Base-by-base conservation (phyloP, 2,329 filamentous ascomycete species). In the Fusarium albosuccineum region DNA sequence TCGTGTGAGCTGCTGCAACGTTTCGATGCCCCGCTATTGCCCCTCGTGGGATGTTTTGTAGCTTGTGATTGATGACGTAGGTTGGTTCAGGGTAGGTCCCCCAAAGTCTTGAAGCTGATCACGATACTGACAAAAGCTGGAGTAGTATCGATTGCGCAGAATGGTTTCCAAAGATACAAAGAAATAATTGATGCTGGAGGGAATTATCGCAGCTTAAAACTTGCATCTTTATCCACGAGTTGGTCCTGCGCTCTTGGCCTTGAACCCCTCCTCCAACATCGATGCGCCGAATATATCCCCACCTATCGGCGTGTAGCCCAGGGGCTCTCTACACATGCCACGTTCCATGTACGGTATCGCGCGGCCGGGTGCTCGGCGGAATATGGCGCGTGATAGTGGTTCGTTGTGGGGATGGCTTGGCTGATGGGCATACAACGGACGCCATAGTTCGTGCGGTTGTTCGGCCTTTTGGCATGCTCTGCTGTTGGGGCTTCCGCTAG, bases 11-110 rank as follows among this genome's bases (percentile, higher is more conserved):
- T 49, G 68, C 68, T 72, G 61, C 56, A 69, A 67, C 60, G 67
- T 69, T 66, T 42, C 60, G 49, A 60, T 70, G 68, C 70, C 70
- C 70, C 70, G 68, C 70, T 68, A 52, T 68, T 65, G 57, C 60
- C 68, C 70, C 66, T 70, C 57, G 60, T 44, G 37, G 50, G 57
- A 65, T 70, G 52, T 41, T 65, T 36, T 36, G 33, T 46, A 55
- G 49, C 54, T 64, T 60, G 37, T 54, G 55, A 57, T 42, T 57
- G 59, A 65, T 70, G 70, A 67, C 67, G 65, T 64, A 69, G 62
- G 30, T 11, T 36, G 9, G 34, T 27, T 27, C 10, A 34, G 26
- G 11, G 9, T 26, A 33, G 17, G n/a, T 14, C 10, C 30, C 3
- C 36, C 30, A 14, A 17, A 10, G 14, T 13, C 40, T 8, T 40